Base-by-base conservation (phyloP, 306 rosid genomes). In the Urtica urens region DNA sequence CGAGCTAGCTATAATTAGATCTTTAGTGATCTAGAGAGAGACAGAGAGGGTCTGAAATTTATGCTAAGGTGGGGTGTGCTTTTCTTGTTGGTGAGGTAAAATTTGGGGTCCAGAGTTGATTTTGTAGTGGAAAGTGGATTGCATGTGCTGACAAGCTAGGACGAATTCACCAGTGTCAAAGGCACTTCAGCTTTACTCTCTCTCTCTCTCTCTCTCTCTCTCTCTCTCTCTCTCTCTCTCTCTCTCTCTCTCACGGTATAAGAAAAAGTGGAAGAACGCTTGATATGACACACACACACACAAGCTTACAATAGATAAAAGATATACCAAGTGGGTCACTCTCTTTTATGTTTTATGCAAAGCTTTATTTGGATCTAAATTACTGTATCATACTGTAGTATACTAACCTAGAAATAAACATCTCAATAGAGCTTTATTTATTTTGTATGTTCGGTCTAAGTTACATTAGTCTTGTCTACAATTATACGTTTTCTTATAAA, bases 81-180 rank as follows among this genome's bases (percentile, higher is more conserved):
- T 92, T 92, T 79, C 99, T 85, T 92, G 96, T 18, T 51, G 72
- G 73, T 24, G 96, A 85, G 96, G 96, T 75, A 72, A 79, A 62
- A 67, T 47, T 72, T 71, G 81, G 86, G 92, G 90, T 76, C 80
- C 72, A 77, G 79, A 78, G 82, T 75, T 43, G 82, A 84, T 81
- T 81, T 77, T 81, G 87, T 79, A 68, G 79, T 70, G 70, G 87
- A 79, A 90, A 84, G 95, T 74, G 97, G 94, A 72, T 62, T 81
- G 95, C 97, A 90, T 84, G 97, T 84, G 97, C 82, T 70, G 81
- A 87, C 93, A 76, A 78, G 87, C 85, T 58, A 83, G 77, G 78
- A 49, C 87, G 62, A 76, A 48, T 83, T 75, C 86, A 80, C 55
- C 82, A 64, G 83, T 76, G 75, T 68, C 86, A 78, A 87, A 80